Percentiles rank a stretch among this genome's conserved stretches.
Conservation (phyloP, 495 filamentous ascomycete species). For the Thermochaetoides thermophila region DNA sequence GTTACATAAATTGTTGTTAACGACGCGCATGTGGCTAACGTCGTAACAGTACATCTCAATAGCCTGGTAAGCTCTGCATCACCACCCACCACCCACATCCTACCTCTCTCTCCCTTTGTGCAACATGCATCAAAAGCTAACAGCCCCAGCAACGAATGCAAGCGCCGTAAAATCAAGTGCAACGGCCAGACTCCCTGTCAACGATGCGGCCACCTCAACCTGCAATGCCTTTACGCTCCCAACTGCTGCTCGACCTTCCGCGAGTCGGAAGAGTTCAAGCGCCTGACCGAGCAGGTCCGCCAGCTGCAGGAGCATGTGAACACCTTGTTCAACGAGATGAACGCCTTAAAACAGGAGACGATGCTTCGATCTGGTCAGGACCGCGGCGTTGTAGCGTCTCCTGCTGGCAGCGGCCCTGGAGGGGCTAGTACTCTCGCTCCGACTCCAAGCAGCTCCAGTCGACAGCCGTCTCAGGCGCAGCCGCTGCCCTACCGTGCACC, state of each 20-base stretch:
- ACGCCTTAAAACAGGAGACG: constrained; percentile 39
- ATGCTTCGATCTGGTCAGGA: constrained; percentile 29
- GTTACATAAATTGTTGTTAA: too few relatives aligned
- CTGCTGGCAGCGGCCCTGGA: constrained; percentile 7
- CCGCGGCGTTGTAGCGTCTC: constrained; percentile 18
- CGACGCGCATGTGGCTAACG: too few relatives aligned
- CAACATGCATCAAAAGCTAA: neutral
- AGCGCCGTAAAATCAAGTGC: constrained; percentile 84
- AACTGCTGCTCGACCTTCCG: constrained; percentile 78
- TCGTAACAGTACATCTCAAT: constrained; percentile 66
- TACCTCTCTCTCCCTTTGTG: neutral
- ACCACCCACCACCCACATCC: neutral
- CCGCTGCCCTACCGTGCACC: constrained; percentile 26
- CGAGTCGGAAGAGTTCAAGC: constrained; percentile 75
- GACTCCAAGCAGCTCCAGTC: too few relatives aligned
- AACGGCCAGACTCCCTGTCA: constrained; percentile 74
- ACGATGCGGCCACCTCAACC: constrained; percentile 66
- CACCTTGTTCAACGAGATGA: constrained; percentile 53
- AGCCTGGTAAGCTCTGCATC: constrained; percentile 50
- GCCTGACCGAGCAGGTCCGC: constrained; percentile 58
- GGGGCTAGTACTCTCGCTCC: constrained; percentile 23
- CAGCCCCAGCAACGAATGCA: constrained; percentile 60
- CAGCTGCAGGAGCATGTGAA: constrained; percentile 78
- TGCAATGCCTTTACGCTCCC: constrained; percentile 77
- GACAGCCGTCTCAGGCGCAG: constrained; percentile 15